Conservation (phyloP, 1,284 basidiomycete species). For the Laetiporus sulphureus region DNA sequence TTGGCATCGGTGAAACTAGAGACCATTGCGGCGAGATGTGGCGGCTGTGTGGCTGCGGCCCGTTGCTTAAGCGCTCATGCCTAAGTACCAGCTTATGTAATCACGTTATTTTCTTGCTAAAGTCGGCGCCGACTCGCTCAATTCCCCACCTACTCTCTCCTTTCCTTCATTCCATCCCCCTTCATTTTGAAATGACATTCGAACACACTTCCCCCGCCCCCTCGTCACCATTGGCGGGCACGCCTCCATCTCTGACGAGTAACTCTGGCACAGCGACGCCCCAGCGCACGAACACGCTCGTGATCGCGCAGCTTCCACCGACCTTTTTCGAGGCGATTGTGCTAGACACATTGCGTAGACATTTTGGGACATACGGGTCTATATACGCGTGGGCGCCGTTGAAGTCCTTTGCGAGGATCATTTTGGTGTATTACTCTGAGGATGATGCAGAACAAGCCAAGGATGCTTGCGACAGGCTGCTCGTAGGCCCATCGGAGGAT, state of each 20-base stretch:
- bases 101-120: neutral
- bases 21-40: too few species aligned
- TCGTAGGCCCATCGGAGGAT: conserved; percentile 43
- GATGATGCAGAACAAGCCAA: conserved; percentile 64
- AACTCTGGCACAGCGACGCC: conserved; percentile 17
- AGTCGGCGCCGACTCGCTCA: too few species aligned
- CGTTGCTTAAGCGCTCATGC: too few species aligned
- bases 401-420: conserved; percentile 71
- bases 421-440: conserved; percentile 70
- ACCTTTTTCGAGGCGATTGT: conserved; percentile 62
- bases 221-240: conserved; percentile 12
- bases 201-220: conserved; percentile 6
- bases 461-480: conserved; percentile 51
- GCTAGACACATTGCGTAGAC: conserved; percentile 56
- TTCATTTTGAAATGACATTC: too few species aligned
- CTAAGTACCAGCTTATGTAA: too few species aligned
- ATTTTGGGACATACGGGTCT: conserved; percentile 69
- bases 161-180: too few species aligned
- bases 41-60: too few species aligned
- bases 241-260: conserved; percentile 17
- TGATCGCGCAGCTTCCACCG: conserved; percentile 27
- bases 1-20: too few species aligned
- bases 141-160: too few species aligned
- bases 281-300: conserved; percentile 29
- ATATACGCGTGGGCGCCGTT: conserved; percentile 86